A percentile compares a stretch with the other conserved stretches of the same genome.
These are phyloP conservation scores for Passalora sequoiae DNA, from an alignment of 2,329 filamentous ascomycete species.

Conservation along the genomic window DNA sequence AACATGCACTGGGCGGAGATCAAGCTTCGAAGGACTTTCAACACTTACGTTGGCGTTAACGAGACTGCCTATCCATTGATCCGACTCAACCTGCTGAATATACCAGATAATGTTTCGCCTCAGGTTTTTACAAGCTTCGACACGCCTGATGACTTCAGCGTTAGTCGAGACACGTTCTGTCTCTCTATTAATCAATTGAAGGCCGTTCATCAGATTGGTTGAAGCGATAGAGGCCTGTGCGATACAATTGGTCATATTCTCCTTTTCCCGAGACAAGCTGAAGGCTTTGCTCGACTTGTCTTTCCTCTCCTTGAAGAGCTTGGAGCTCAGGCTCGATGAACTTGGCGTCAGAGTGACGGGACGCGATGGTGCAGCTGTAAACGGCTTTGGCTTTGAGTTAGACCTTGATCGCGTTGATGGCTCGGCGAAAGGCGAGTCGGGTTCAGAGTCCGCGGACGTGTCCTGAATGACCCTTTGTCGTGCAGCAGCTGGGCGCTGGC, in stretches of 20 bases:
- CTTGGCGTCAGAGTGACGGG: conserved; percentile 33
- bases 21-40: no score
- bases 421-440: conserved; percentile 27
- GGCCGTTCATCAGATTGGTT: conserved; percentile 81
- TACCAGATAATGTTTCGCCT: conserved; percentile 82
- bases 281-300: conserved; percentile 61
- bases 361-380: conserved; percentile 16
- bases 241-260: conserved; percentile 79
- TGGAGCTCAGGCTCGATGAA: conserved; percentile 26
- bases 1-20: no score
- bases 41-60: conserved; percentile 91
- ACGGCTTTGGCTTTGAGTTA: conserved; percentile 12
- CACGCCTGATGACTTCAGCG: conserved; percentile 64
- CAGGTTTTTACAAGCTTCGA: conserved; percentile 81
- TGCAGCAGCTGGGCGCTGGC: conserved; percentile 62
- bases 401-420: conserved; percentile 14
- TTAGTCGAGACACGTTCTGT: conserved; percentile 84
- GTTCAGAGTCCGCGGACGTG: conserved; percentile 60
- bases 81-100: conserved; percentile 84
- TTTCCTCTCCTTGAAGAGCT: conserved; percentile 34
- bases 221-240: conserved; percentile 83
- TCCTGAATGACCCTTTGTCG: conserved; percentile 79
- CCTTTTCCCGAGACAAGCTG: conserved; percentile 81
- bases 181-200: conserved; percentile 89
- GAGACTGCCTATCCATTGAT: conserved; percentile 85